phyloP scores from a whole-genome alignment of 2,329 filamentous ascomycete genomes.

The Calonectria naviculata region DNA sequence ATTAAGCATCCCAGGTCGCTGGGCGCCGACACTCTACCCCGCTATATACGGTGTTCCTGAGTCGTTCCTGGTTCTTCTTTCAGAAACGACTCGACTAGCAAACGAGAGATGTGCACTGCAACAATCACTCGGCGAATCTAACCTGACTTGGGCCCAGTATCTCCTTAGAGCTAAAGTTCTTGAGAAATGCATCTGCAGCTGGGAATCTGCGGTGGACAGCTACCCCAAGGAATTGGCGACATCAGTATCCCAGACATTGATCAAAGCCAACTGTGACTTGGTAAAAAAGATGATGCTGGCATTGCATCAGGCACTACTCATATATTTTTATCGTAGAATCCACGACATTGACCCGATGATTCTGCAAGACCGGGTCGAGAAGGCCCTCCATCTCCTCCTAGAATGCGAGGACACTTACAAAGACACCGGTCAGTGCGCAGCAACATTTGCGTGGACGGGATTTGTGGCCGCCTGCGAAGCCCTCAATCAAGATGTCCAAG shows the following conservation, averaged over 20 bases:
- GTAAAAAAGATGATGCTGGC: constrained; percentile 3
- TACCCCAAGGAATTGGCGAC: neutral
- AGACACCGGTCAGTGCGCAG: neutral
- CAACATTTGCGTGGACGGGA: neutral
- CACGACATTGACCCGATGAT: constrained; percentile 7
- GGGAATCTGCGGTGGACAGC: neutral
- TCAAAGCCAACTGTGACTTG: neutral
- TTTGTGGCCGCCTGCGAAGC: constrained; percentile 3
- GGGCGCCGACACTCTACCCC: neutral
- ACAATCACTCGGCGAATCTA: neutral
- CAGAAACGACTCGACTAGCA: neutral
- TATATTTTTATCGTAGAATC: constrained; percentile 10
- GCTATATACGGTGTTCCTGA: neutral
- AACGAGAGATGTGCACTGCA: neutral
- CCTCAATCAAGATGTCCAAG: neutral
- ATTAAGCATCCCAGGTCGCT: neutral
- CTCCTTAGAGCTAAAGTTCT: neutral
- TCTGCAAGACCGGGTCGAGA: neutral
- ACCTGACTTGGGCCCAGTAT: neutral
- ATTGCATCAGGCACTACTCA: neutral
- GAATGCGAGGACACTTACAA: neutral
- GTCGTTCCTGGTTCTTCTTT: constrained; percentile 3
- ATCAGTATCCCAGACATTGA: neutral
- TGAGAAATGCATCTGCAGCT: constrained; percentile 3
- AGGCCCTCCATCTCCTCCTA: neutral